Evolutionary conservation across 2,329 filamentous ascomycete genomes (phyloP).

Genomic region (Ophiostoma quercus): DNA sequence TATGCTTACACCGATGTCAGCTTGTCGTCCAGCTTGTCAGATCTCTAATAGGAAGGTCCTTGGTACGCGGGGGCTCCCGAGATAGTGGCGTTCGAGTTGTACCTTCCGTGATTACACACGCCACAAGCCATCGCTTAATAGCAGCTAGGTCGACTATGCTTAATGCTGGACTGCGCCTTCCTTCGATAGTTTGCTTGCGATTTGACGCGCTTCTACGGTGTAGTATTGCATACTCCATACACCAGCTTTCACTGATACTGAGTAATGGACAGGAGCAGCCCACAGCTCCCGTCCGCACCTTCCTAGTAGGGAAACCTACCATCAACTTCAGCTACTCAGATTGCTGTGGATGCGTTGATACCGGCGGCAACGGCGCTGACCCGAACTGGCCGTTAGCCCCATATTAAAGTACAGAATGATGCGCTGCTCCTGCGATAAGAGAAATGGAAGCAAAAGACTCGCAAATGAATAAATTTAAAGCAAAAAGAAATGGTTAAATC

Average conservation of each 20-base stretch:
- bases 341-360: not conserved
- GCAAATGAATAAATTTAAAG: not conserved
- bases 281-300: conserved; percentile 2
- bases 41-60: conserved; percentile 9
- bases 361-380: not conserved
- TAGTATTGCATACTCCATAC: not conserved
- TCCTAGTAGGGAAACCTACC: conserved; percentile 10
- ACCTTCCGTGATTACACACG: not conserved
- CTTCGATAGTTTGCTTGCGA: too few species aligned
- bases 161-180: not conserved
- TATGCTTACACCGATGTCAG: not conserved
- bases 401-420: not conserved
- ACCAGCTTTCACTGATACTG: not conserved
- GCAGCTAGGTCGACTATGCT: not conserved
- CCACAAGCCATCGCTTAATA: not conserved
- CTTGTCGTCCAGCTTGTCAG: not conserved
- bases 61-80: not conserved
- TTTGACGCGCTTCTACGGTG: not conserved
- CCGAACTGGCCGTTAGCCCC: not conserved
- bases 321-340: not conserved
- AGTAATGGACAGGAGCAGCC: not conserved
- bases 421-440: not conserved
- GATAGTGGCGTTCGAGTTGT: conserved; percentile 2
- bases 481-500: not conserved
- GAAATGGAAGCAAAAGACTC: not conserved